Evolutionary conservation across 768 basidiomycete species (phyloP).

Genomic region (Fistulinella prunicolor): DNA sequence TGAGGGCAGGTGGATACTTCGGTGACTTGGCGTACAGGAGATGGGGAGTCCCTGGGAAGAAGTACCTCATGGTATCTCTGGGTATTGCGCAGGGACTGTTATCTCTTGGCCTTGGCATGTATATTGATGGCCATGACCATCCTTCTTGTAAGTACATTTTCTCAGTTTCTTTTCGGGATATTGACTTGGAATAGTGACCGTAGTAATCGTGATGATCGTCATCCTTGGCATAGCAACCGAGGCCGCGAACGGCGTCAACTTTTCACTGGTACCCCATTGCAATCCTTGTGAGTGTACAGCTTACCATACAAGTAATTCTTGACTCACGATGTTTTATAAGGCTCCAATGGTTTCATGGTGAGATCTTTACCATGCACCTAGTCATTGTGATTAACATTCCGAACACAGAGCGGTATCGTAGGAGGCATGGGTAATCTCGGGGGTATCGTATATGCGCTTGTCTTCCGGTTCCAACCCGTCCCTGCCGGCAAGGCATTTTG

Average conservation of each 20-base stretch:
- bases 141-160: constrained; percentile 18
- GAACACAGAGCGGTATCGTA: constrained; percentile 35
- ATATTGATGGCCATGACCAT: constrained; percentile 28
- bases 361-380: background rate
- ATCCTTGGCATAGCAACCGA: constrained; percentile 39
- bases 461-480: constrained; percentile 45
- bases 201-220: constrained; percentile 39
- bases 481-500: constrained; percentile 44
- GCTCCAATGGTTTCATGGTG: constrained; percentile 37
- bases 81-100: constrained; percentile 46
- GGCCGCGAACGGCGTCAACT: constrained; percentile 49
- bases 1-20: constrained; percentile 38
- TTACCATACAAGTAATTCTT: background rate
- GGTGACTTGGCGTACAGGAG: constrained; percentile 45
- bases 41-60: constrained; percentile 45
- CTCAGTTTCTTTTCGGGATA: background rate
- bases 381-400: background rate
- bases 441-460: constrained; percentile 46
- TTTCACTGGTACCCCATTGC: constrained; percentile 50
- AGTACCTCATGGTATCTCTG: constrained; percentile 41
- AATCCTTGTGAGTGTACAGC: constrained; percentile 36
- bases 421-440: constrained; percentile 41
- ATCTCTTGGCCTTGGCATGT: constrained; percentile 46
- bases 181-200: constrained; percentile 19
- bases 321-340: background rate